These are phyloP conservation scores for Pilasporangium apinafurcum DNA, from an alignment of 352 stramenopile genomes.

Conservation along the genomic window DNA sequence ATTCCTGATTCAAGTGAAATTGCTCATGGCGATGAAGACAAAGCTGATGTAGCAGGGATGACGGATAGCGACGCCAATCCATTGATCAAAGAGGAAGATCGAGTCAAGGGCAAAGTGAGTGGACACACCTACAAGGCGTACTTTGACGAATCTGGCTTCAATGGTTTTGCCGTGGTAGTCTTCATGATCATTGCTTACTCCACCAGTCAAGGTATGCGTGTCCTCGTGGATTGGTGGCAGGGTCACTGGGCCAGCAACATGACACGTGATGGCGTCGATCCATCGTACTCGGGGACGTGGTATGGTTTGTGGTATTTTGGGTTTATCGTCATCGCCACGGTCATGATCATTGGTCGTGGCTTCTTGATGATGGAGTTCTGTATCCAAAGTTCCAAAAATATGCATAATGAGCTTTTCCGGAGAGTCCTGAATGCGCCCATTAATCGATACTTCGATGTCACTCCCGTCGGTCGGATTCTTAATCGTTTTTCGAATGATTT, in stretches of 20 bases:
- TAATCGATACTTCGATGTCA: constrained; percentile 48
- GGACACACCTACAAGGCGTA: constrained; percentile 24
- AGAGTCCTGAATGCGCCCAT: constrained; percentile 32
- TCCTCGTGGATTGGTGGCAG: constrained; percentile 27
- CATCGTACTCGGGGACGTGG: constrained; percentile 28
- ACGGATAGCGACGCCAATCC: background rate
- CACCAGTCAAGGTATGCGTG: constrained; percentile 6
- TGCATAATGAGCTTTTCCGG: constrained; percentile 28
- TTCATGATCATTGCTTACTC: background rate
- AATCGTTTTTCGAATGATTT: constrained; percentile 46
- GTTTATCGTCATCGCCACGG: constrained; percentile 16
- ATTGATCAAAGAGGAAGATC: constrained; percentile 23
- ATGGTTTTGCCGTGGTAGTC: no score
- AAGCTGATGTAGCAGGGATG: background rate
- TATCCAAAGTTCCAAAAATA: constrained; percentile 16
- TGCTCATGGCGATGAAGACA: no score
- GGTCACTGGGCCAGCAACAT: constrained; percentile 26
- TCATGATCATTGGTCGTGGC: constrained; percentile 13
- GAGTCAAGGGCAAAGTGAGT: constrained; percentile 20
- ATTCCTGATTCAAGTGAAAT: no score
- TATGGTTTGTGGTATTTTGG: constrained; percentile 31
- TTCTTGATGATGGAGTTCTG: constrained; percentile 22
- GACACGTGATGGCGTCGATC: constrained; percentile 3
- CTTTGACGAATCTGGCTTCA: constrained; percentile 23
- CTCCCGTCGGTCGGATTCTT: constrained; percentile 37